Base-by-base conservation (phyloP, 1,284 basidiomycete species). In the Quambalaria eucalypti region DNA sequence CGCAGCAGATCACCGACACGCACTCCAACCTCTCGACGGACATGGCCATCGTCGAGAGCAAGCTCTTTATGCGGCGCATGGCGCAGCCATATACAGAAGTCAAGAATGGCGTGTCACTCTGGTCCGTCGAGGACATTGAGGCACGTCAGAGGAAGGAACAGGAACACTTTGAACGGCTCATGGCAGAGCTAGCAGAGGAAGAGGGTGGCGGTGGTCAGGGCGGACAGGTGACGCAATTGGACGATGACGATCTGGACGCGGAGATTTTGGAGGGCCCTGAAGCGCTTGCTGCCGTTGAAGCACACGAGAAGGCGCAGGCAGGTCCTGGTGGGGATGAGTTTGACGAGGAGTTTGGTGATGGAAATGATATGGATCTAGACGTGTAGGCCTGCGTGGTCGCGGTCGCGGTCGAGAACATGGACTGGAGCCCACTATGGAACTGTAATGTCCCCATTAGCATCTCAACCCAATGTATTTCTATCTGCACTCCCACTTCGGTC, bases 1-100 rank as follows among this genome's bases (percentile, higher is more conserved):
- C 97, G 76, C 91, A 95, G 76, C 96, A 97, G 74, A 98, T 99
- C 73, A 55, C 53, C 21, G 95, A 98, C 73, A 88, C 91, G 0
- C 90, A 90, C 36, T 87, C 91, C 9, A 99, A 98, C 77, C 80
- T 99, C 53, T 98, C 95, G 7, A 98, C 92, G 7, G 95, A 99
- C 76, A 97, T 98, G 89, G 93, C 93, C 7, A 80, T 98, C 57
- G 90, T 90, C 3, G 81, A 97, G 57, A 91, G 90, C 55, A 96
- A 97, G 78, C 80, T 91, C 48, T 99, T 99, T 78, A 92, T 99
- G 83, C 84, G 95, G 4, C 87, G 88, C 36, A 99, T 99, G 76
- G 96, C 92, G 8, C 95, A 99, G 77, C 92, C 91, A 65, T 88
- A 87, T 51, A 90, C 91, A 63, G 89, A 93, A 76, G 65, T 66